Conservation (phyloP, 305 asterid species). For the Lippia alba region DNA sequence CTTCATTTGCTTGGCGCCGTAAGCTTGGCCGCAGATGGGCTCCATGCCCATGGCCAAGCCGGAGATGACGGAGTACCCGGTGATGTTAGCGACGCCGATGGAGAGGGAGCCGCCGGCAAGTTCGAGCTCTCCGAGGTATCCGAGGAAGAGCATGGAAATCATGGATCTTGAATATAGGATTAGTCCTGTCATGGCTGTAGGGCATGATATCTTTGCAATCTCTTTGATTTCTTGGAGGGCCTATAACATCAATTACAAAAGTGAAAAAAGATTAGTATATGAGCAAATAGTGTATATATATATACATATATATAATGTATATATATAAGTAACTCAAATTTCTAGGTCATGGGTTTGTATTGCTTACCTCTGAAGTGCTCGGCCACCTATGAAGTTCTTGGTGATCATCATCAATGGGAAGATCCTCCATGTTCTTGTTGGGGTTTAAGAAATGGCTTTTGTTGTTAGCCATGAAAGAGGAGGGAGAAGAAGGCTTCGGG, state of each 20-base stretch:
- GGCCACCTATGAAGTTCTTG: conserved; percentile 81
- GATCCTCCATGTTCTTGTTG: conserved; percentile 53
- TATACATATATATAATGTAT: neutral
- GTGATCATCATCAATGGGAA: conserved; percentile 45
- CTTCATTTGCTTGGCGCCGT: conserved; percentile 87
- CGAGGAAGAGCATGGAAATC: conserved; percentile 94
- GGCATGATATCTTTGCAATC: conserved; percentile 82
- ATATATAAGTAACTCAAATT: neutral
- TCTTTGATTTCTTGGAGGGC: conserved; percentile 79
- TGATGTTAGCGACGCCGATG: conserved; percentile 88
- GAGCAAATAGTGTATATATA: neutral
- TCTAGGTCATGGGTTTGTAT: neutral
- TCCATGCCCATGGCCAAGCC: conserved; percentile 99
- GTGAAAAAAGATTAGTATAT: neutral
- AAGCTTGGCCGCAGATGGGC: conserved; percentile 96
- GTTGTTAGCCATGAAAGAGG: conserved; percentile 52
- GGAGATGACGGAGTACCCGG: conserved; percentile 93
- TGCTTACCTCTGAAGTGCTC: conserved; percentile 65
- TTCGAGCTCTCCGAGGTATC: conserved; percentile 88
- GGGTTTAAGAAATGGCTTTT: conserved; percentile 59
- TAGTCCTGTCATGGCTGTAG: conserved; percentile 82
- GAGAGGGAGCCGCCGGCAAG: conserved; percentile 92
- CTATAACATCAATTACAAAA: conserved; percentile 35
- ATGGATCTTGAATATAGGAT: conserved; percentile 81
- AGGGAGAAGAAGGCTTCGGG: conserved; percentile 73